Percentiles rank a stretch among this genome's conserved stretches.
Conservation (phyloP, 2,329 filamentous ascomycete genomes). For the Cercospora sesami region DNA sequence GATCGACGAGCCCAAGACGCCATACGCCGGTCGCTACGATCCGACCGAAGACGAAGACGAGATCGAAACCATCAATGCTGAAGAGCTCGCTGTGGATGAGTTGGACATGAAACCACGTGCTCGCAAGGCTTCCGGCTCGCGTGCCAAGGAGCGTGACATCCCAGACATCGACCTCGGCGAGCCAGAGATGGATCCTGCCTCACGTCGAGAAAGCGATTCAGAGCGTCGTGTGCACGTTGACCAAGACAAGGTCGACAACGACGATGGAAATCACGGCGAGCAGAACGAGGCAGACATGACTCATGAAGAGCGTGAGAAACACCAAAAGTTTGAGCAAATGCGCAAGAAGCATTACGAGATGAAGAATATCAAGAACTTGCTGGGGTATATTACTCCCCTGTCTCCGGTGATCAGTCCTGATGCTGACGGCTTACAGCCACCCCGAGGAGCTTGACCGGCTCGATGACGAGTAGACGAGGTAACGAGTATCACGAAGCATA, state of each 20-base stretch:
- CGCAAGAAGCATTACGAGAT: constrained; percentile 99
- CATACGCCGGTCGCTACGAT: constrained; percentile 90
- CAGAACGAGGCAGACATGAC: constrained; percentile 56
- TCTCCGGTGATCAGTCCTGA: constrained; percentile 10
- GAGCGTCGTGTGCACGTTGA: constrained; percentile 84
- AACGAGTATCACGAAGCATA: constrained; percentile 11
- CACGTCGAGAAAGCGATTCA: constrained; percentile 42
- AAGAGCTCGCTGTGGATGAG: constrained; percentile 69
- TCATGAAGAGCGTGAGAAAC: constrained; percentile 81
- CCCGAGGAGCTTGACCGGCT: constrained; percentile 44
- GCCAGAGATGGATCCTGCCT: constrained; percentile 63
- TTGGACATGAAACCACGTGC: constrained; percentile 55
- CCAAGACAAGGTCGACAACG: constrained; percentile 42
- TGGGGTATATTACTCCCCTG: constrained; percentile 60
- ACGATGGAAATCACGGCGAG: constrained; percentile 58
- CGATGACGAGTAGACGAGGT: constrained; percentile 44
- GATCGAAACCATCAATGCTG: constrained; percentile 63
- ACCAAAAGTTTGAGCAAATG: constrained; percentile 84
- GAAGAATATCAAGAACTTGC: constrained; percentile 84
- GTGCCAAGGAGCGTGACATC: constrained; percentile 70
- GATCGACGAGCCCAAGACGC: constrained; percentile 97
- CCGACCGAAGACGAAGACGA: constrained; percentile 86
- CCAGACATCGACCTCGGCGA: constrained; percentile 90
- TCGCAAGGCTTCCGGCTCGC: constrained; percentile 28
- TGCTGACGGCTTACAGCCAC: constrained; percentile 38